Evolutionary conservation across 768 basidiomycete species (phyloP), one percentile per base, ranked within the genome.

Genomic region (Termitomyces sp.): DNA sequence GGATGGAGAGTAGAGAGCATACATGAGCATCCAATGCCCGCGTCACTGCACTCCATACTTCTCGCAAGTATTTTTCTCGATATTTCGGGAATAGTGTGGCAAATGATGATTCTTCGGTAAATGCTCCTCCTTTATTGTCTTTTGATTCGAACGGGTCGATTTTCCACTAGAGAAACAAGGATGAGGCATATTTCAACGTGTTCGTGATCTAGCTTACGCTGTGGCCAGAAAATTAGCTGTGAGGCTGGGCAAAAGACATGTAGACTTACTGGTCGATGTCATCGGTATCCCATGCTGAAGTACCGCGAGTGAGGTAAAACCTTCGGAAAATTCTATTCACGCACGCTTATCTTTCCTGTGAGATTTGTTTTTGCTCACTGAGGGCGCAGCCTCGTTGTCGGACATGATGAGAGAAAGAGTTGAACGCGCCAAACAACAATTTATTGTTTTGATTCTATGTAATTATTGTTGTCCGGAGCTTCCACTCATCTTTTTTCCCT

Each of bases 81-180:
- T 98, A 98, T 71, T 97, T 98, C 12, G 97, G 97, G 71, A 99
- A 99, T 10, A 99, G 82, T 1, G 97, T 96, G 10, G 96, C 96
- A 64, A 98, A 99, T 0, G 94, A 96, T 3, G 94, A 97, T 75
- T 99, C 97, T 69, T 98, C 96, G 2, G 85, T 79, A 73, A 99
- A 94, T 2, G 89, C 77, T 0, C 90, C 89, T 13, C 81, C 86
- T 64, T 85, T 87, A 71, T 92, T 92, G 71, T 96, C 91, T 38
- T 68, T 69, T 5, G 80, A 76, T 55, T 76, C 66, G 71, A 98
- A 98, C 6, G 86, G 71, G 25, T 95, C 88, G 47, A 98, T 73
- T 73, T 90, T 91, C 97, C 97, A 99, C 87, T 90, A 60, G 9
- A 23, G 23, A 35, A 16, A 45, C 15, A 33, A 46, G 27, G 45